These are phyloP conservation scores for Cucurbita ficifolia DNA, from an alignment of 306 rosid genomes.

Conservation along the genomic window DNA sequence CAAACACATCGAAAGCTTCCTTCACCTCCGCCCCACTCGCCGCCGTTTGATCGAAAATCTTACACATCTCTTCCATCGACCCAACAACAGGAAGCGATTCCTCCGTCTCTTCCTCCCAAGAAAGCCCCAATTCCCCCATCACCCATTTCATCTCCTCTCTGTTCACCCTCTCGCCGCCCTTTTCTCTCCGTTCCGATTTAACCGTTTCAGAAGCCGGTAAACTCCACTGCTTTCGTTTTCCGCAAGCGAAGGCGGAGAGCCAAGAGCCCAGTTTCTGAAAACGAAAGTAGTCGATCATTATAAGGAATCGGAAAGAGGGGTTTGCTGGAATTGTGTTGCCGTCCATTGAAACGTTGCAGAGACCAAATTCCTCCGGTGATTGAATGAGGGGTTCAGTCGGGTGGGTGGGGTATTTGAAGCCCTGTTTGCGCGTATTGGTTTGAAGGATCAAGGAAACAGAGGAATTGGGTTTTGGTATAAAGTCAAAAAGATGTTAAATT, in stretches of 20 bases:
- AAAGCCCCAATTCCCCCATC: constrained; percentile 20
- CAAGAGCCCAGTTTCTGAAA: background rate
- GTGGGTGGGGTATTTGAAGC: background rate
- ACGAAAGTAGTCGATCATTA: background rate
- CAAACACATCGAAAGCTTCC: constrained; percentile 27
- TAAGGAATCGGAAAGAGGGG: background rate
- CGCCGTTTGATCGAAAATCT: constrained; percentile 13
- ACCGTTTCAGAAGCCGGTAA: background rate
- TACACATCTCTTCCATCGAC: background rate
- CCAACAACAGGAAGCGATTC: background rate
- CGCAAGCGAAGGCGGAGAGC: background rate
- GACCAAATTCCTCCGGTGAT: too few species aligned
- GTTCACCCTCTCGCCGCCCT: background rate
- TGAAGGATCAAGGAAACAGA: background rate
- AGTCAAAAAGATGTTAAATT: background rate
- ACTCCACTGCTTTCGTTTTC: background rate
- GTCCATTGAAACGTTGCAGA: background rate
- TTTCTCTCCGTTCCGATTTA: background rate
- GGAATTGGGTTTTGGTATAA: background rate
- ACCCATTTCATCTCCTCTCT: background rate
- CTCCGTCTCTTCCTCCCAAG: background rate
- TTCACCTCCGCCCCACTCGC: constrained; percentile 19
- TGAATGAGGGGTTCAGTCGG: too few species aligned
- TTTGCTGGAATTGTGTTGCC: background rate
- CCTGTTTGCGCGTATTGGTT: background rate